Percentiles rank a stretch among this genome's conserved stretches.
Conservation (phyloP, 2,329 filamentous ascomycete genomes). For the Esteya vermicola region DNA sequence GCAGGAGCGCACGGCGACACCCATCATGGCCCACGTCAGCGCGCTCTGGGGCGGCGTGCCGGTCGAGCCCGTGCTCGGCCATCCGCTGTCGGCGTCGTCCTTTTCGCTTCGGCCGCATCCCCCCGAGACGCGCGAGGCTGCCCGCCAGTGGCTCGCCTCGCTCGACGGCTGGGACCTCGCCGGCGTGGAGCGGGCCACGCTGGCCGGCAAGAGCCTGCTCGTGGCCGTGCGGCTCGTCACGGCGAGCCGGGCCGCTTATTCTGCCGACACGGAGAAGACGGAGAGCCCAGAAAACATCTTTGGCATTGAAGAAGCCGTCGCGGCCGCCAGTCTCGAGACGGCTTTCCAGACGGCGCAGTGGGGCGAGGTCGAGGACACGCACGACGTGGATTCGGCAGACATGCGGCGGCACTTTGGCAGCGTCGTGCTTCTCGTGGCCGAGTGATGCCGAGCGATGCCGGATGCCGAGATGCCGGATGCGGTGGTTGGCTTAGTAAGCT, state of each 20-base stretch:
- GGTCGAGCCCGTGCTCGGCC: constrained; percentile 61
- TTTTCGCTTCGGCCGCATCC: constrained; percentile 66
- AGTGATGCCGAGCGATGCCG: too few relatives aligned
- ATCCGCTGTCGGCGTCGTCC: constrained; percentile 42
- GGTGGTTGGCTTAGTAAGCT: background rate
- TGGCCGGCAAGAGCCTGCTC: constrained; percentile 79
- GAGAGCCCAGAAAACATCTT: too few relatives aligned
- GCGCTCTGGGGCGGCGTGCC: constrained; percentile 72
- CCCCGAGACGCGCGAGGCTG: constrained; percentile 59
- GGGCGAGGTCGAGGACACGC: constrained; percentile 96
- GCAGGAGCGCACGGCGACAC: constrained; percentile 55
- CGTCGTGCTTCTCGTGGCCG: constrained; percentile 49
- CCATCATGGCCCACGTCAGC: constrained; percentile 58
- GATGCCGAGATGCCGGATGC: too few relatives aligned
- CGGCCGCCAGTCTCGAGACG: constrained; percentile 69
- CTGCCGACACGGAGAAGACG: too few relatives aligned
- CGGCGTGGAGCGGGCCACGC: constrained; percentile 66
- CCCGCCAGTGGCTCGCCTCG: constrained; percentile 61
- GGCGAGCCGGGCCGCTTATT: constrained; percentile 33
- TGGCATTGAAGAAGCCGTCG: constrained; percentile 69
- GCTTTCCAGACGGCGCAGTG: constrained; percentile 80
- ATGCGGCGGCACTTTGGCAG: constrained; percentile 77
- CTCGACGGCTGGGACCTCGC: constrained; percentile 72
- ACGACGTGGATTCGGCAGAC: constrained; percentile 92
- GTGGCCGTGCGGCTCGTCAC: constrained; percentile 62